Evolutionary conservation across 805 yeast species (phyloP).

Genomic region (Zygosaccharomyces bailii): DNA sequence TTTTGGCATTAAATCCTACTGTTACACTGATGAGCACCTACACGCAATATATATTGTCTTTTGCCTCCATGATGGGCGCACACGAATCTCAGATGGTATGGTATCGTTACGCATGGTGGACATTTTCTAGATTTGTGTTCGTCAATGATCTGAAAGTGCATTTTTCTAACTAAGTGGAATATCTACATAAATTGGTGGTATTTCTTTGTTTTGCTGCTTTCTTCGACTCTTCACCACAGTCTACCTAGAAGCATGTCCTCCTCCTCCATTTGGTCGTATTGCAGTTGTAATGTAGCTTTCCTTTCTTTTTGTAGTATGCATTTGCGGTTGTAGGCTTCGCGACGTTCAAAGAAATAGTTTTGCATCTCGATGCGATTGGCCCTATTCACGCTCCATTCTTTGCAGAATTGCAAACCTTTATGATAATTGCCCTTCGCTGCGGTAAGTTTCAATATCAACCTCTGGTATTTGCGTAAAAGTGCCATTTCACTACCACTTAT

Average conservation of each 20-base stretch:
- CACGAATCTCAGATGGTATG: slow-evolving; percentile 92
- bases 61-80: slow-evolving; percentile 74
- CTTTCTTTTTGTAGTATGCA: slow-evolving; percentile 8
- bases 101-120: slow-evolving; percentile 89
- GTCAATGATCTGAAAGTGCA: slow-evolving; percentile 55
- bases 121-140: slow-evolving; percentile 70
- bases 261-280: slow-evolving; percentile 29
- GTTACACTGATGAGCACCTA: slow-evolving; percentile 38
- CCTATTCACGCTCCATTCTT: slow-evolving; percentile 21
- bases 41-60: slow-evolving; percentile 36
- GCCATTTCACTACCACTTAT: slow-evolving; percentile 11
- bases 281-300: slow-evolving; percentile 7
- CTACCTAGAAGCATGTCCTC: slow-evolving; percentile 32
- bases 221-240: slow-evolving; percentile 24
- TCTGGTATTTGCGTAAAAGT: slow-evolving; percentile 23
- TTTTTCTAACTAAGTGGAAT: slow-evolving; percentile 10
- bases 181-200: slow-evolving; percentile 10
- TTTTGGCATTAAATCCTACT: slow-evolving; percentile 21
- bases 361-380: slow-evolving; percentile 16
- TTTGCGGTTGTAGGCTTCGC: slow-evolving; percentile 9
- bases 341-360: slow-evolving; percentile 13
- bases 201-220: neutral
- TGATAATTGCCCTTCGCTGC: slow-evolving; percentile 15
- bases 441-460: slow-evolving; percentile 19
- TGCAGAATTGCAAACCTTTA: slow-evolving; percentile 22